Evolutionary conservation across 768 basidiomycete species (phyloP), one percentile per base, ranked within the genome.

Genomic region (Tylopilus intermedius): DNA sequence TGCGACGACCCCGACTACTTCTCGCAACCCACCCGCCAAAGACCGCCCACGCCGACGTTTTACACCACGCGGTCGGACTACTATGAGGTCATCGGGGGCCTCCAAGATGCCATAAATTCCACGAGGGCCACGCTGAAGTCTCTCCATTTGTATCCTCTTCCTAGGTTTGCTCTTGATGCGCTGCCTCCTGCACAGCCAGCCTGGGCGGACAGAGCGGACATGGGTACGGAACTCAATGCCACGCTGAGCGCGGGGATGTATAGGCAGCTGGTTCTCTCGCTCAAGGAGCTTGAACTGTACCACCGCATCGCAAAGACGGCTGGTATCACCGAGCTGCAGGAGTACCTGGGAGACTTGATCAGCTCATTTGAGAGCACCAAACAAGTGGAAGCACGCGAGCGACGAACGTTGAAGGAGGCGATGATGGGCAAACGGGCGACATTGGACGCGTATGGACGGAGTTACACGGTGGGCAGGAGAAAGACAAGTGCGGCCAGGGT

Each of bases 401-500:
- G 63, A 13, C 67, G 64, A 2, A 37, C 59, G 5, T n/a, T 57
- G 45, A 67, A 56, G 30, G 50, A 58, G 46, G 59, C 62, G 32
- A 61, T 57, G 61, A 72, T 78, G 69, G 75, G 80, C 57, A 84
- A 84, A 62, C 74, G 75, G 8, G 79, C 82, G 33, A 65, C 73
- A 24, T 70, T 90, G 48, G 94, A 97, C 67, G 72, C 78, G 42
- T 78, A 79, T 51, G 91, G 92, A n/a, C 77, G 94, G 53, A 84
- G 86, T n/a, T 90, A 91, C 64, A 89, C 89, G 0, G 64, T 88
- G 45, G 94, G 94, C 37, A 80, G 83, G 70, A 79, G 94, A 58
- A 98, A 98, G 72, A 91, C 91, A 54, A 90, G 89, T 60, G 75
- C 86, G 1, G 93, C 94, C 33, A 80, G 91, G 37, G 93, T 94